A percentile compares a stretch with the other conserved stretches of the same genome.
phyloP scores from a whole-genome alignment of 768 basidiomycete species.

The Baorangia bicolor region DNA sequence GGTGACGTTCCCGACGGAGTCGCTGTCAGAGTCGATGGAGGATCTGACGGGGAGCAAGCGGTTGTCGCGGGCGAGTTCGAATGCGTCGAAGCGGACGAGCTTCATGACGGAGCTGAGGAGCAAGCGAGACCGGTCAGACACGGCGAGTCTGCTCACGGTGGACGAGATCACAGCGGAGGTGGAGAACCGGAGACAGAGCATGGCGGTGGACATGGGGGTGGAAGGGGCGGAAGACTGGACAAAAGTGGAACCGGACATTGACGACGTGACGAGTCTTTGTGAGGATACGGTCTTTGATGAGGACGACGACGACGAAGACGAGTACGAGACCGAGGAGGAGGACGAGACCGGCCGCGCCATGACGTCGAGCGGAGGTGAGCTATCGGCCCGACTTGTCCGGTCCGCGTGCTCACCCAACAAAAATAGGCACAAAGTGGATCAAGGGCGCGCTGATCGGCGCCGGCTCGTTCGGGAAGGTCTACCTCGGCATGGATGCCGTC shows the following conservation, averaged over 20 bases:
- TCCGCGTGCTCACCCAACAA: slow-evolving; percentile 2
- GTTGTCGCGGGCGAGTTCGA: slow-evolving; percentile 46
- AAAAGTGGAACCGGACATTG: slow-evolving; percentile 55
- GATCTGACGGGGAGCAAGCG: slow-evolving; percentile 42
- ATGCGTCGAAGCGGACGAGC: slow-evolving; percentile 63
- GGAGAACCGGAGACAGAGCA: slow-evolving; percentile 61
- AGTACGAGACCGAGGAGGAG: slow-evolving; percentile 46
- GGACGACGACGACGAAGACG: slow-evolving; percentile 51
- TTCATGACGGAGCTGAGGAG: slow-evolving; percentile 79
- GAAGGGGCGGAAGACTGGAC: slow-evolving; percentile 72
- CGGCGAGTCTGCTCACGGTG: slow-evolving; percentile 89
- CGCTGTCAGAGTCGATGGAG: slow-evolving; percentile 77
- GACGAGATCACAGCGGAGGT: slow-evolving; percentile 98
- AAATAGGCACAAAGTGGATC: slow-evolving; percentile 88
- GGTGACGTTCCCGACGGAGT: slow-evolving; percentile 75
- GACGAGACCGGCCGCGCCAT: slow-evolving; percentile 52
- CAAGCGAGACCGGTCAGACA: slow-evolving; percentile 83
- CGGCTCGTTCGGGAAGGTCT: slow-evolving; percentile 93
- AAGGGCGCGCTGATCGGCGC: slow-evolving; percentile 95
- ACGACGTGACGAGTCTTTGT: slow-evolving; percentile 47
- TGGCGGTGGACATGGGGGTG: slow-evolving; percentile 41
- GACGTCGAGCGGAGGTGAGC: slow-evolving; percentile 53
- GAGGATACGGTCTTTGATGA: slow-evolving; percentile 48
- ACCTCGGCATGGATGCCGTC: slow-evolving; percentile 92
- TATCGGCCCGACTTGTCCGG: neutral